These are phyloP conservation scores for Fusarium sp. DNA, from an alignment of 2,329 filamentous ascomycete species.

Conservation along the genomic window DNA sequence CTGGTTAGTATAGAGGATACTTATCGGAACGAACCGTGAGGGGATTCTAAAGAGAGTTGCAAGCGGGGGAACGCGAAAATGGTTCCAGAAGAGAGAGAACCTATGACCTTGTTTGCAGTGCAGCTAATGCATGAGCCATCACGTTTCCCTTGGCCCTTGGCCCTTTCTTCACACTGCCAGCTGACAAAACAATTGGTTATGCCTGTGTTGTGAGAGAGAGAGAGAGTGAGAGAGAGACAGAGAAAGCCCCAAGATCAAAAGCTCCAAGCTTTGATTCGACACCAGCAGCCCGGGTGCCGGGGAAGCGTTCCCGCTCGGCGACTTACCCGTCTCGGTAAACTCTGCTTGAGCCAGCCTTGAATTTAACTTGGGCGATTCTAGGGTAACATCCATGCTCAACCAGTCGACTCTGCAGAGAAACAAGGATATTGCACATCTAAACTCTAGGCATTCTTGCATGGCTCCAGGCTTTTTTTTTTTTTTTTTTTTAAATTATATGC, in stretches of 20 bases:
- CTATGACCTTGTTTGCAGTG: conserved; percentile 27
- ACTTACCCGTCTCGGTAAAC: conserved; percentile 18
- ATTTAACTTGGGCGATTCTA: neutral
- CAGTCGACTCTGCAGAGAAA: neutral
- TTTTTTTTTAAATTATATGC: neutral
- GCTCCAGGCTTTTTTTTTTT: no score
- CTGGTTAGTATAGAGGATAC: neutral
- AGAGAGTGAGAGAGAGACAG: no score
- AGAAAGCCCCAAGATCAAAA: neutral
- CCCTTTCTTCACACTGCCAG: neutral
- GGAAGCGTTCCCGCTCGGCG: conserved; percentile 33
- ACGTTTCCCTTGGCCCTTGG: conserved; percentile 17
- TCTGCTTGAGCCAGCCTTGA: neutral
- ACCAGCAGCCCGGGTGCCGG: conserved; percentile 33
- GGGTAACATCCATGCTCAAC: conserved; percentile 3
- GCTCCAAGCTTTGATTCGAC: conserved; percentile 28
- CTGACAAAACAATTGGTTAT: neutral
- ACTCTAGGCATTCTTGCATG: conserved; percentile 1
- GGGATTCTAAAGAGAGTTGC: neutral
- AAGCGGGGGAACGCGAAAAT: conserved; percentile 16
- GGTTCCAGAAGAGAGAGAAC: conserved; percentile 34
- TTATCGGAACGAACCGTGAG: conserved; percentile 8
- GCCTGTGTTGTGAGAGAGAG: no score
- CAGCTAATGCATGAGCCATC: conserved; percentile 30
- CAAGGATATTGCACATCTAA: conserved; percentile 6